Evolutionary conservation across 1,284 basidiomycete species (phyloP).

Genomic region (Boletellus deceptivus): DNA sequence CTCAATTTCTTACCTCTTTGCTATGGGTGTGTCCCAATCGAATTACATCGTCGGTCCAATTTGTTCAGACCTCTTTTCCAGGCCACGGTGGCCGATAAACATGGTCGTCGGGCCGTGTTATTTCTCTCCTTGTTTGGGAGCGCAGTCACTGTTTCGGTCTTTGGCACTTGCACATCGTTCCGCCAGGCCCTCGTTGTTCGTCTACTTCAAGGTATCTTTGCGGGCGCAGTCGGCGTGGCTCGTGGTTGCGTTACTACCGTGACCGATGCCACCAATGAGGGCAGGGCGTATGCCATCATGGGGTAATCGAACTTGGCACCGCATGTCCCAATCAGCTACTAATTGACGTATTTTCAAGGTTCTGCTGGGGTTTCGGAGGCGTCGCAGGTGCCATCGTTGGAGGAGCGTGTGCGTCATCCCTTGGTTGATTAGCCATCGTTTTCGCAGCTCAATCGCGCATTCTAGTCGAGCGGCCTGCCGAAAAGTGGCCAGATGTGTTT

Average conservation of each 20-base stretch:
- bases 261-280: slow-evolving; percentile 89
- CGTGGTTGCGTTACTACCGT: slow-evolving; percentile 86
- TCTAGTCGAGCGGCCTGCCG: slow-evolving; percentile 79
- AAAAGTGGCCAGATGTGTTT: slow-evolving; percentile 82
- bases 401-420: slow-evolving; percentile 64
- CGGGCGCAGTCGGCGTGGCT: slow-evolving; percentile 91
- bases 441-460: slow-evolving; percentile 1
- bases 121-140: slow-evolving; percentile 84
- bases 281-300: slow-evolving; percentile 89
- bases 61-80: slow-evolving; percentile 35
- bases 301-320: slow-evolving; percentile 48
- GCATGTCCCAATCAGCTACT: neutral
- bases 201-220: slow-evolving; percentile 94
- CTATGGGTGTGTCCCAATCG: slow-evolving; percentile 60
- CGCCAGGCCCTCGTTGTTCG: slow-evolving; percentile 85
- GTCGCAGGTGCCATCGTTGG: slow-evolving; percentile 86
- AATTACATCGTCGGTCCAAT: slow-evolving; percentile 1
- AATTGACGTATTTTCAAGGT: slow-evolving; percentile 41
- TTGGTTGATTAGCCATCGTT: slow-evolving; percentile 1
- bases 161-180: slow-evolving; percentile 83
- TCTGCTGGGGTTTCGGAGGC: slow-evolving; percentile 96
- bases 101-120: slow-evolving; percentile 85
- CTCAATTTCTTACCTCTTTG: slow-evolving; percentile 91
- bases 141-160: slow-evolving; percentile 74
- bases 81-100: slow-evolving; percentile 92